Percentiles rank a stretch among this genome's conserved stretches.
Conservation (phyloP, 2,329 filamentous ascomycete species). For the Neofusicoccum umdonicola region DNA sequence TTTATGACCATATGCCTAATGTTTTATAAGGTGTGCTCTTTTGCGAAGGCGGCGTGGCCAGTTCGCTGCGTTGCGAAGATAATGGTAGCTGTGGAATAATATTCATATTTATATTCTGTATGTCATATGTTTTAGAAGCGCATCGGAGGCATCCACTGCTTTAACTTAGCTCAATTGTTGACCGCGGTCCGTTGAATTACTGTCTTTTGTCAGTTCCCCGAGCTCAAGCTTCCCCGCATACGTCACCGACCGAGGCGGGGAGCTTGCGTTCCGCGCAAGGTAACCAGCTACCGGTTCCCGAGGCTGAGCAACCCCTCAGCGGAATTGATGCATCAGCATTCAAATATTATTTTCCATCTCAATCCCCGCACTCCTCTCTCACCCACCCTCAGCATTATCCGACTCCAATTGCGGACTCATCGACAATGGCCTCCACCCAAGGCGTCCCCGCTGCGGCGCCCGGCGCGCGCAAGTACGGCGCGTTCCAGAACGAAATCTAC, state of each 20-base stretch:
- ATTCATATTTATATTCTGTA: too few species aligned
- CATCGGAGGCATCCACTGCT: too few species aligned
- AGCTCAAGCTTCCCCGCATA: not conserved
- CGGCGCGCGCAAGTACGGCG: conserved; percentile 37
- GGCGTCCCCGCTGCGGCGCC: conserved; percentile 3
- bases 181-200: too few species aligned
- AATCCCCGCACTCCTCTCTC: not conserved
- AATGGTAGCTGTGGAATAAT: too few species aligned
- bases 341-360: not conserved
- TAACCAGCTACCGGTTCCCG: not conserved
- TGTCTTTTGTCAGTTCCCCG: too few species aligned
- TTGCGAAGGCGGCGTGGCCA: too few species aligned
- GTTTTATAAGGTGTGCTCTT: too few species aligned
- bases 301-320: not conserved
- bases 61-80: not conserved
- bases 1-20: too few species aligned
- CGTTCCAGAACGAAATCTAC: conserved; percentile 48
- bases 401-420: not conserved
- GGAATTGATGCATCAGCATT: not conserved
- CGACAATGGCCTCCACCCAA: not conserved
- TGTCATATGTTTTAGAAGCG: too few species aligned
- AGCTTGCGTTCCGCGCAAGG: not conserved
- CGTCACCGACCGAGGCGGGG: not conserved
- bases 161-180: too few species aligned
- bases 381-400: not conserved